Evolutionary conservation across 225 moss, liverwort and hornwort species (phyloP).

Genomic region (Marchantia paleacea): DNA sequence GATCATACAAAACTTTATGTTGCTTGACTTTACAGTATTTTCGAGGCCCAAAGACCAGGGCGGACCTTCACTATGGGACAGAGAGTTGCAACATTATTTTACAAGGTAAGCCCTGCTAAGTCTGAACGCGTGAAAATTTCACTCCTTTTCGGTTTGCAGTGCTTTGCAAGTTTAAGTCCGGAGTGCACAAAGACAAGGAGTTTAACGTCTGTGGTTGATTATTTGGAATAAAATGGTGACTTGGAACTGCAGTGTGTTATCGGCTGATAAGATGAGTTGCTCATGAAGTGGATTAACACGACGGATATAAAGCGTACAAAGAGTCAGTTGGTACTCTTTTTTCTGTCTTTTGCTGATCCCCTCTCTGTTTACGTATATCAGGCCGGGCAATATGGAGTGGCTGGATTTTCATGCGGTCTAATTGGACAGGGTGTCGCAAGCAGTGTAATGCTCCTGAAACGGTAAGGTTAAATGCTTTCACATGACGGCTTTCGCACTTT

Average conservation of each 20-base stretch:
- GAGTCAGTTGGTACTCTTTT: too few relatives aligned
- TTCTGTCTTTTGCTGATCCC: not conserved
- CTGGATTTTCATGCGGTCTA: slow-evolving; percentile 79
- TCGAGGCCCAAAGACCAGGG: slow-evolving; percentile 90
- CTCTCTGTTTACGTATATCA: slow-evolving; percentile 17
- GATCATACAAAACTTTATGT: not conserved
- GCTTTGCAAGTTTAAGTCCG: not conserved
- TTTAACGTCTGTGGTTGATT: too few relatives aligned
- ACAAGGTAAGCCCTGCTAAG: slow-evolving; percentile 45
- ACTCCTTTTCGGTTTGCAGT: not conserved
- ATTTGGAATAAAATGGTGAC: too few relatives aligned
- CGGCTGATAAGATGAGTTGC: too few relatives aligned
- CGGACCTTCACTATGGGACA: slow-evolving; percentile 65
- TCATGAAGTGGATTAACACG: too few relatives aligned
- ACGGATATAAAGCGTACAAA: too few relatives aligned
- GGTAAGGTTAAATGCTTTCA: slow-evolving; percentile 26
- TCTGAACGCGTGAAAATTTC: not conserved
- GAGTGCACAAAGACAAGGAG: too few relatives aligned
- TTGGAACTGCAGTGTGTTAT: too few relatives aligned
- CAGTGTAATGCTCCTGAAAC: slow-evolving; percentile 83
- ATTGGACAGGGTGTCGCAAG: slow-evolving; percentile 94
- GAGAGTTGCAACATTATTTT: slow-evolving; percentile 62
- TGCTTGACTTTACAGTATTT: slow-evolving; percentile 48
- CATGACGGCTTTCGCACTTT: not conserved
- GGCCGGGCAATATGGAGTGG: slow-evolving; percentile 85